These are phyloP conservation scores for Astragalus glycyphyllos DNA, from an alignment of 306 rosid species.

Conservation along the genomic window DNA sequence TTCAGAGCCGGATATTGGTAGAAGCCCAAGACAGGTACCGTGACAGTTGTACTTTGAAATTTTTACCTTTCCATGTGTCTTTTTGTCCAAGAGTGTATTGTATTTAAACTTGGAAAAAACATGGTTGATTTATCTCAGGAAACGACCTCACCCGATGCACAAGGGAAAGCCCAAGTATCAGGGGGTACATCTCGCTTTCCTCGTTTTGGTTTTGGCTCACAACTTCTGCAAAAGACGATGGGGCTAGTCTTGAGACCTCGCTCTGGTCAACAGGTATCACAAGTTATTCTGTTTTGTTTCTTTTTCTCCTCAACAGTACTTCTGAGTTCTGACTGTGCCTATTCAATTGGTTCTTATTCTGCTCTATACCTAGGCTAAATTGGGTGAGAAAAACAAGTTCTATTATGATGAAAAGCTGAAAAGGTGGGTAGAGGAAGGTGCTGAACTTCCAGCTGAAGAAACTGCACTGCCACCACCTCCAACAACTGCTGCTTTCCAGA, in stretches of 20 bases:
- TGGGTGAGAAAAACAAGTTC: constrained; percentile 87
- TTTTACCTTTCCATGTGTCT: constrained; percentile 30
- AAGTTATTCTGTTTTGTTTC: constrained; percentile 4
- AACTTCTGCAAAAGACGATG: constrained; percentile 76
- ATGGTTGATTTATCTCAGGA: constrained; percentile 61
- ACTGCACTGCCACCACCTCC: constrained; percentile 83
- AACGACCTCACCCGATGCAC: constrained; percentile 54
- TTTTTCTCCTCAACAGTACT: constrained; percentile 12
- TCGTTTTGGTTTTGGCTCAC: constrained; percentile 83
- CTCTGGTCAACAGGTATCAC: constrained; percentile 69
- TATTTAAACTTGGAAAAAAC: constrained; percentile 36
- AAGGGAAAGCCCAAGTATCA: constrained; percentile 61
- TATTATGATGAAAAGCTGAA: constrained; percentile 88
- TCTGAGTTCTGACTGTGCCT: constrained; percentile 36
- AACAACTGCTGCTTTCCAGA: constrained; percentile 68
- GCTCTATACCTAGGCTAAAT: constrained; percentile 69
- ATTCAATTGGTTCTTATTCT: constrained; percentile 38
- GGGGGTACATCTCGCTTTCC: constrained; percentile 73
- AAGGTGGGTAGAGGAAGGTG: constrained; percentile 96
- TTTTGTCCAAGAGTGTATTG: constrained; percentile 25
- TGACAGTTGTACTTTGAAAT: constrained; percentile 24
- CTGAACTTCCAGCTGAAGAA: constrained; percentile 75
- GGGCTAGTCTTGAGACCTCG: constrained; percentile 83
- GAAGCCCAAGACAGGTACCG: constrained; percentile 74
- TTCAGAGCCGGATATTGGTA: constrained; percentile 92